Base-by-base conservation (phyloP, 2,329 filamentous ascomycete genomes). In the Zarea fungicola region DNA sequence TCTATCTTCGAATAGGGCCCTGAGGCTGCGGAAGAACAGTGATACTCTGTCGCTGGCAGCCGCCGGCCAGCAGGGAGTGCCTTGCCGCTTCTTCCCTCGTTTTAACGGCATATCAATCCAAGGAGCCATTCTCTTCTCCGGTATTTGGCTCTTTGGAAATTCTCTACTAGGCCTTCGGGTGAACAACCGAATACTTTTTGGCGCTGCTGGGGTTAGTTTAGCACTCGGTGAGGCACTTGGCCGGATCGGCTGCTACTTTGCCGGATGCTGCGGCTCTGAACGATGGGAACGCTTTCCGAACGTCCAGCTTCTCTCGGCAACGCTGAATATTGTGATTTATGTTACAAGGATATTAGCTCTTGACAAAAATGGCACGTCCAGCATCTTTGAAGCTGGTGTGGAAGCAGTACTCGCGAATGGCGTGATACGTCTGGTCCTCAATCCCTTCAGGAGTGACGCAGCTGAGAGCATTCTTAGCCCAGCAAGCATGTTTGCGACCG, bases 91-190 rank as follows among this genome's bases (percentile, higher is more conserved):
- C n/a, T 40, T 41, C 21, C 45, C 45, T 5, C 21, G 14, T 6
- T 48, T 43, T 32, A 52, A 34, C n/a, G 49, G 49, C 19, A 35
- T 52, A 16, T 52, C 49, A 3, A 41, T 52, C 14, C 49, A 52
- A 36, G 49, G 44, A 3, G 49, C 37, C 32, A 26, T 49, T 1
- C 49, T 52, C 8, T 48, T 48, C 13, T 36, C 44, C 11, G 21
- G 13, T 3, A 2, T 28, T 3, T 51, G 43, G 43, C 13, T 52
- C n/a, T 48, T n/a, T 29, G 25, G 18, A 3, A 4, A 16, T 19
- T 13, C n/a, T n/a, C n/a, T n/a, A n/a, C 37, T 49, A 1, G 22
- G 29, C 10, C 4, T 43, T 5, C 22, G 14, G 2, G 32, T 43
- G 4, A 18, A 52, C 16, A 26, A 34, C 6, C 5, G 8, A 2